Evolutionary conservation across 2,329 filamentous ascomycete genomes (phyloP).

Genomic region (Fusarium torreyae): DNA sequence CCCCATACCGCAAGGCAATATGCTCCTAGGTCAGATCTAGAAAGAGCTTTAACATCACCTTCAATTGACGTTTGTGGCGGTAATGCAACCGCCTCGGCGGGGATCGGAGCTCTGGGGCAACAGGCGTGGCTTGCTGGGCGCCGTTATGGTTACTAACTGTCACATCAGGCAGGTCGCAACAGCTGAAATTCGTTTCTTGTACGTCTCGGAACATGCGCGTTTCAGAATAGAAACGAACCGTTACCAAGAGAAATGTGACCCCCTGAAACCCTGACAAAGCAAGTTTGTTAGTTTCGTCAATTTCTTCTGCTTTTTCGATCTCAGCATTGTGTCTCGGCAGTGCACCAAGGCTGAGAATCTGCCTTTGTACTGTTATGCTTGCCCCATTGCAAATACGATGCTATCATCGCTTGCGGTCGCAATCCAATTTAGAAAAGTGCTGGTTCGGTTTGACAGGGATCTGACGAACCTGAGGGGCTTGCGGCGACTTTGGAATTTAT

Average conservation of each 20-base stretch:
- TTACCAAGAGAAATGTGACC: slow-evolving; percentile 32
- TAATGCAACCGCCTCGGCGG: slow-evolving; percentile 17
- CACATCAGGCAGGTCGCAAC: slow-evolving; percentile 7
- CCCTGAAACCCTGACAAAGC: slow-evolving; percentile 19
- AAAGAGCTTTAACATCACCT: slow-evolving; percentile 1
- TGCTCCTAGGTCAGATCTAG: slow-evolving; percentile 7
- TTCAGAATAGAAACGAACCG: slow-evolving; percentile 46
- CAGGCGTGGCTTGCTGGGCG: neutral
- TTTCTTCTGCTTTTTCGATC: slow-evolving; percentile 23
- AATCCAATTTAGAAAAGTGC: slow-evolving; percentile 15
- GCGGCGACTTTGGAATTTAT: neutral
- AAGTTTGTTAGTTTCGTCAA: slow-evolving; percentile 19
- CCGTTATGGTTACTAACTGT: slow-evolving; percentile 21
- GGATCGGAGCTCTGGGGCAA: neutral
- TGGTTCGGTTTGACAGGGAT: slow-evolving; percentile 37
- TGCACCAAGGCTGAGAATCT: slow-evolving; percentile 1
- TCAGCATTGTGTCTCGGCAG: slow-evolving; percentile 13
- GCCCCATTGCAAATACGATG: slow-evolving; percentile 22
- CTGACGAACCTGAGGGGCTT: slow-evolving; percentile 49
- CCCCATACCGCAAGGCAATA: slow-evolving; percentile 6
- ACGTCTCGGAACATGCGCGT: slow-evolving; percentile 40
- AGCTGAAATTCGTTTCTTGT: slow-evolving; percentile 22
- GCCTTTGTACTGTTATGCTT: slow-evolving; percentile 13
- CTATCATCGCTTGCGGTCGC: slow-evolving; percentile 32
- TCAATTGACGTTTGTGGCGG: slow-evolving; percentile 28